A percentile compares a stretch with the other conserved stretches of the same genome.
Conservation (phyloP, 768 basidiomycete species). For the Boletellus emodensis region DNA sequence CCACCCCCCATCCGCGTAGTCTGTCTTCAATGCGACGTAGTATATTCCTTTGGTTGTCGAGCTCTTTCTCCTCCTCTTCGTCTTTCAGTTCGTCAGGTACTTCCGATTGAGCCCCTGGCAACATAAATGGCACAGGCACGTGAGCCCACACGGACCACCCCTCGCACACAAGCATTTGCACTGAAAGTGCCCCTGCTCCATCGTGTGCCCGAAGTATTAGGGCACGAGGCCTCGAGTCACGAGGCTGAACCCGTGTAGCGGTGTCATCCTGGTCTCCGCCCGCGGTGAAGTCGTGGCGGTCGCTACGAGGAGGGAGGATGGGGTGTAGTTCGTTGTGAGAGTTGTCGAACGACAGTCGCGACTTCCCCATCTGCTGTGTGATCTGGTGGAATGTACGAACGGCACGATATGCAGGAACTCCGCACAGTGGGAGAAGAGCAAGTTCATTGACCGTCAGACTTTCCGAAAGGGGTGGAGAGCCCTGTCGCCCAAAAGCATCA, state of each 20-base stretch:
- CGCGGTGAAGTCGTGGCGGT: conserved; percentile 23
- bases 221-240: conserved; percentile 33
- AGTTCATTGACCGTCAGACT: conserved; percentile 63
- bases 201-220: conserved; percentile 74
- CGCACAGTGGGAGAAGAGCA: conserved; percentile 74
- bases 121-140: conserved; percentile 38
- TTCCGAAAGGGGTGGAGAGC: conserved; percentile 6
- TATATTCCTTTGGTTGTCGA: conserved; percentile 38
- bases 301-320: conserved; percentile 22
- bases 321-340: conserved; percentile 29
- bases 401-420: conserved; percentile 79
- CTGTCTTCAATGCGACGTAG: conserved; percentile 49
- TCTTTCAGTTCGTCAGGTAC: conserved; percentile 29
- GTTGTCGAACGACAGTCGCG: conserved; percentile 22
- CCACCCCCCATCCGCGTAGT: conserved; percentile 66
- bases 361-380: conserved; percentile 22
- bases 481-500: conserved; percentile 9
- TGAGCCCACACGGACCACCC: conserved; percentile 80
- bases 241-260: conserved; percentile 1
- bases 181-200: conserved; percentile 70
- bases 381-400: conserved; percentile 58
- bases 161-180: conserved; percentile 66
- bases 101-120: conserved; percentile 34
- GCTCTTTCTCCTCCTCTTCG: conserved; percentile 32
- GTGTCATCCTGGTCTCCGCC: conserved; percentile 22